Conservation (phyloP, 2,329 filamentous ascomycete species). For the Xylaria hypoxylon region DNA sequence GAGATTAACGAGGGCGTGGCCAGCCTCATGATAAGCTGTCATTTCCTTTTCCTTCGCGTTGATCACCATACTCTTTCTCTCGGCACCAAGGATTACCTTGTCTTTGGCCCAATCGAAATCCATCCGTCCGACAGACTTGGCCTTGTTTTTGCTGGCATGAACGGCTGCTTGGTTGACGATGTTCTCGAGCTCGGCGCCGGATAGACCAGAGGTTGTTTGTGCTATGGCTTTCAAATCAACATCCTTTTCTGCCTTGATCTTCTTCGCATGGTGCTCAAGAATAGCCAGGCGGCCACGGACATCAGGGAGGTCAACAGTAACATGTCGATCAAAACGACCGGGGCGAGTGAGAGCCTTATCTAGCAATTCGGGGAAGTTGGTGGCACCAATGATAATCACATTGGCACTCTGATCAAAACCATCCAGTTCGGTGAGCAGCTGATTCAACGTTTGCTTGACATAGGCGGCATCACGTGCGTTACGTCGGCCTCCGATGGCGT, state of each 20-base stretch:
- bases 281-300: conserved; percentile 94
- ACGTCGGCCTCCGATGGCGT: conserved; percentile 93
- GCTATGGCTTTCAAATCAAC: conserved; percentile 88
- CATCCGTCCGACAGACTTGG: conserved; percentile 76
- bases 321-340: conserved; percentile 94
- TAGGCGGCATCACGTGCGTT: conserved; percentile 94
- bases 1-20: conserved; percentile 90
- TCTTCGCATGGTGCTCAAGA: conserved; percentile 91
- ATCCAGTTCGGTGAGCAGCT: conserved; percentile 95
- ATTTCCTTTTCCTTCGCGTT: conserved; percentile 93
- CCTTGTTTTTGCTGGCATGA: conserved; percentile 89
- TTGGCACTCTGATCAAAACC: conserved; percentile 95
- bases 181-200: conserved; percentile 95
- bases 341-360: conserved; percentile 95
- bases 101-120: conserved; percentile 99
- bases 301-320: conserved; percentile 89
- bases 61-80: conserved; percentile 89
- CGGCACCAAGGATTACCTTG: conserved; percentile 96
- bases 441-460: conserved; percentile 96
- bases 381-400: conserved; percentile 95
- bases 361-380: conserved; percentile 93
- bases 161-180: conserved; percentile 96
- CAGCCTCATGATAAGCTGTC: conserved; percentile 97
- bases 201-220: conserved; percentile 88
- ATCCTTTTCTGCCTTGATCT: conserved; percentile 82